These are phyloP conservation scores for Uncinocarpus reesii DNA, from an alignment of 2,329 filamentous ascomycete species.

Conservation along the genomic window DNA sequence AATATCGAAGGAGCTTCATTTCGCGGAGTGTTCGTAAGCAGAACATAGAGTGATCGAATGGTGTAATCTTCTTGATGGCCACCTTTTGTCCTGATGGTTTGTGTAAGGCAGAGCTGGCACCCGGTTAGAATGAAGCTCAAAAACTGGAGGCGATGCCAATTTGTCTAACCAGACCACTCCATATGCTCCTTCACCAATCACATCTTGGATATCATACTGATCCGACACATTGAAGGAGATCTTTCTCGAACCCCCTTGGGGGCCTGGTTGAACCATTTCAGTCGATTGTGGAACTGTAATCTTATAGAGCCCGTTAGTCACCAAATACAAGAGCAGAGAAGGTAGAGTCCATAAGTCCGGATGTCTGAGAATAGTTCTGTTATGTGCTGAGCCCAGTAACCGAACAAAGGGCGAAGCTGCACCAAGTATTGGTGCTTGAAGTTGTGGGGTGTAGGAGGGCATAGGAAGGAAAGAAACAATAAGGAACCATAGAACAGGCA, in stretches of 20 bases:
- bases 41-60: slow-evolving; percentile 99
- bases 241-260: slow-evolving; percentile 60
- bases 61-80: slow-evolving; percentile 99
- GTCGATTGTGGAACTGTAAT: slow-evolving; percentile 3
- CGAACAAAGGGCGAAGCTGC: not conserved
- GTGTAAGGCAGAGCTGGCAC: slow-evolving; percentile 76
- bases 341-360: not conserved
- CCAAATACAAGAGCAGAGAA: not conserved
- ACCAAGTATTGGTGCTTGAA: not conserved
- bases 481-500: not conserved
- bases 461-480: not conserved
- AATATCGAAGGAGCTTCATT: slow-evolving; percentile 98
- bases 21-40: slow-evolving; percentile 91
- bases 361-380: not conserved
- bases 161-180: slow-evolving; percentile 84
- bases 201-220: slow-evolving; percentile 99
- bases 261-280: slow-evolving; percentile 36
- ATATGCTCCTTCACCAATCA: slow-evolving; percentile 96
- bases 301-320: slow-evolving; percentile 9
- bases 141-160: not conserved
- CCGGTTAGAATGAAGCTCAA: slow-evolving; percentile 14
- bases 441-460: not conserved
- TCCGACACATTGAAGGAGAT: slow-evolving; percentile 99
- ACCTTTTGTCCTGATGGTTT: slow-evolving; percentile 98
- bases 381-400: not conserved